phyloP scores from a whole-genome alignment of 2,329 filamentous ascomycete genomes.

The Aspergillus latus region DNA sequence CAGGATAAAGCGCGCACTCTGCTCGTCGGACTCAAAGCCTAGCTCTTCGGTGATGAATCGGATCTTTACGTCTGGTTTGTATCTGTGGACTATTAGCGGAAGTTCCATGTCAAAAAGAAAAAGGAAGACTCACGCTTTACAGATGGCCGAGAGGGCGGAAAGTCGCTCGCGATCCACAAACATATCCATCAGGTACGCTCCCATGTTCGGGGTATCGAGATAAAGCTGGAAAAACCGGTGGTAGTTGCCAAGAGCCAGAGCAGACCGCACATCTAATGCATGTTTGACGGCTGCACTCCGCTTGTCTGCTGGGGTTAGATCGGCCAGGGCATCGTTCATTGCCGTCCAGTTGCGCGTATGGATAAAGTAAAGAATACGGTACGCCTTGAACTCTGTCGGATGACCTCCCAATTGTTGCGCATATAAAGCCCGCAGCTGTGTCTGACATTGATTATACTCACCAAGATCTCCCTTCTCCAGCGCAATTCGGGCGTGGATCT shows the following conservation, averaged over 20 bases:
- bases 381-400: slow-evolving; percentile 94
- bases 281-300: slow-evolving; percentile 80
- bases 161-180: slow-evolving; percentile 93
- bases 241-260: slow-evolving; percentile 90
- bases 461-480: slow-evolving; percentile 97
- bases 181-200: slow-evolving; percentile 98
- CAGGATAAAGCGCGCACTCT: slow-evolving; percentile 86
- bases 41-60: slow-evolving; percentile 95
- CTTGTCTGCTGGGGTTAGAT: slow-evolving; percentile 98
- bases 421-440: slow-evolving; percentile 91
- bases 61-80: slow-evolving; percentile 85
- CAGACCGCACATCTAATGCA: slow-evolving; percentile 85
- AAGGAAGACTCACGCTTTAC: slow-evolving; percentile 81
- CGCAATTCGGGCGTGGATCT: slow-evolving; percentile 95
- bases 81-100: slow-evolving; percentile 63
- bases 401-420: slow-evolving; percentile 82
- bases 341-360: slow-evolving; percentile 97
- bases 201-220: slow-evolving; percentile 92
- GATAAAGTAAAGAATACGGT: slow-evolving; percentile 99
- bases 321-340: slow-evolving; percentile 96
- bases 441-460: slow-evolving; percentile 99
- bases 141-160: slow-evolving; percentile 84
- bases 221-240: slow-evolving; percentile 98
- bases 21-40: slow-evolving; percentile 87
- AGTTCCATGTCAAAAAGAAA: background rate